These are phyloP conservation scores for Corrigiola litoralis DNA, from an alignment of 179 eudicot species.

Conservation along the genomic window DNA sequence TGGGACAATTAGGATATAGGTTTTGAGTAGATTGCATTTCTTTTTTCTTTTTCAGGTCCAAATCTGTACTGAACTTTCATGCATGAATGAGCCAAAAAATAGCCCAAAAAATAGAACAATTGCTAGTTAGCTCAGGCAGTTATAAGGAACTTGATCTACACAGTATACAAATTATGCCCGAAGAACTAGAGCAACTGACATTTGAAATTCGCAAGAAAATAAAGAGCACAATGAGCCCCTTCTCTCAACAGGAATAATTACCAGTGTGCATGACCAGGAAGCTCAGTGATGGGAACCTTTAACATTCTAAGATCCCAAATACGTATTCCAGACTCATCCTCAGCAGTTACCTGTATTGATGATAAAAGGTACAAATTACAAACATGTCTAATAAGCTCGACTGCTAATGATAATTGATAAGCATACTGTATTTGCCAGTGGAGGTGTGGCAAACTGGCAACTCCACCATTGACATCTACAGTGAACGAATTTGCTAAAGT, in stretches of 20 bases:
- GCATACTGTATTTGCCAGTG: too few relatives aligned
- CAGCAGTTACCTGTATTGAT: slow-evolving; percentile 74
- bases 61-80: too few relatives aligned
- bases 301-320: slow-evolving; percentile 96
- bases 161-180: not conserved
- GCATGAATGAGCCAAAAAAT: too few relatives aligned
- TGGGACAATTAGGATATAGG: too few relatives aligned
- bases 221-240: slow-evolving; percentile 1
- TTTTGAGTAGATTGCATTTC: too few relatives aligned
- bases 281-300: slow-evolving; percentile 70
- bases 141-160: too few relatives aligned
- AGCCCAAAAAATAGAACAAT: too few relatives aligned
- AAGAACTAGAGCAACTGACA: not conserved
- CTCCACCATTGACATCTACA: too few relatives aligned
- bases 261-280: slow-evolving; percentile 98
- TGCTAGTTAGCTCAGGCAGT: not conserved
- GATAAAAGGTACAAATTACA: slow-evolving; percentile 1
- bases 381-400: not conserved
- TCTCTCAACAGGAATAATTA: slow-evolving; percentile 23
- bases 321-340: slow-evolving; percentile 88
- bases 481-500: too few relatives aligned
- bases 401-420: too few relatives aligned
- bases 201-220: not conserved
- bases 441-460: too few relatives aligned
- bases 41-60: too few relatives aligned